A percentile compares a stretch with the other conserved stretches of the same genome.
These are phyloP conservation scores for Metrosideros polymorpha DNA, from an alignment of 441 rosid species.

Conservation along the genomic window DNA sequence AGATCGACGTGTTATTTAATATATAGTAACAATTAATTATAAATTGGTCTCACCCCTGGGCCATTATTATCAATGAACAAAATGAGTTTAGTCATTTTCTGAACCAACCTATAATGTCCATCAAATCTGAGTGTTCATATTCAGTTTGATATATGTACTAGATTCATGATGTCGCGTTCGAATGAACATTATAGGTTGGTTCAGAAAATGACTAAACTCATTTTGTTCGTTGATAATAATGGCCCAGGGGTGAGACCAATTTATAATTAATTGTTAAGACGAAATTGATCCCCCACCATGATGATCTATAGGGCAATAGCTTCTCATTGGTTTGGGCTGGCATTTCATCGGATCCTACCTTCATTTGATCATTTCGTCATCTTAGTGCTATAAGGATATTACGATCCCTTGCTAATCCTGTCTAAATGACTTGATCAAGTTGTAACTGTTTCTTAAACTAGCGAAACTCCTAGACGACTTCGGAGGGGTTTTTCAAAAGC, in stretches of 20 bases:
- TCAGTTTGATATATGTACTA: no score
- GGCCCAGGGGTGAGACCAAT: neutral
- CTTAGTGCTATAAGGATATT: neutral
- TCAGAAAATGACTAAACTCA: neutral
- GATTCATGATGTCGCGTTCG: no score
- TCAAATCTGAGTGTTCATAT: neutral
- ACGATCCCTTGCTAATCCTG: no score
- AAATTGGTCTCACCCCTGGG: neutral
- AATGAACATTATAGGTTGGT: neutral
- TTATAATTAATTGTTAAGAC: neutral
- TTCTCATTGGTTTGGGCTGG: neutral
- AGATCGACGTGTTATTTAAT: no score
- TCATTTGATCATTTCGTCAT: neutral
- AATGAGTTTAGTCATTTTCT: neutral
- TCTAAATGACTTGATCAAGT: neutral
- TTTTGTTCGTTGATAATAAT: neutral
- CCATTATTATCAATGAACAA: neutral
- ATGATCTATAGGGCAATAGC: neutral
- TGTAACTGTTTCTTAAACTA: neutral
- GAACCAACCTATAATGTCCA: neutral
- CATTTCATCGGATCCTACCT: neutral
- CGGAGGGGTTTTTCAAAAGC: neutral
- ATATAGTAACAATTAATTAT: neutral
- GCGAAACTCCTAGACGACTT: neutral
- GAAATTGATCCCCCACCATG: neutral